A percentile compares a stretch with the other conserved stretches of the same genome.
Conservation (phyloP, 2,329 filamentous ascomycete species). For the Botrytis fragariae region DNA sequence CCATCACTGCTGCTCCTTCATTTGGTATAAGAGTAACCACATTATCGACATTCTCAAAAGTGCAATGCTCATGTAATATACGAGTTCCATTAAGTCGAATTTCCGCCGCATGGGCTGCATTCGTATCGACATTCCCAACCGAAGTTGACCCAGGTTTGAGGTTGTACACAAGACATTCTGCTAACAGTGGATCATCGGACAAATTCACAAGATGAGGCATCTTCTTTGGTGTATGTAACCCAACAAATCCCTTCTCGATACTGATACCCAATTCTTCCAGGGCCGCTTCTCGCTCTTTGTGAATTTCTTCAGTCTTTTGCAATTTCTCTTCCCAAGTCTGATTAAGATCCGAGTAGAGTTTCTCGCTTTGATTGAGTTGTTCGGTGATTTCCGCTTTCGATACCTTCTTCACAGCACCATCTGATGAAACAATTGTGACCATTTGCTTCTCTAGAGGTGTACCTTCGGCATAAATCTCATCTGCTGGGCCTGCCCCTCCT, state of each 20-base stretch:
- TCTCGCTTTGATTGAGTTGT: constrained; percentile 93
- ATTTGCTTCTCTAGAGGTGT: constrained; percentile 95
- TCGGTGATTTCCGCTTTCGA: constrained; percentile 98
- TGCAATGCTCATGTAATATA: constrained; percentile 89
- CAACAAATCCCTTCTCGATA: constrained; percentile 97
- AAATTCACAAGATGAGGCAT: constrained; percentile 99
- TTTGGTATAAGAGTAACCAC: constrained; percentile 86
- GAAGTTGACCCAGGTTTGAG: constrained; percentile 92
- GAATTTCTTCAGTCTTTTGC: constrained; percentile 90
- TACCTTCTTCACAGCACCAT: constrained; percentile 88
- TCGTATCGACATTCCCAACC: constrained; percentile 89
- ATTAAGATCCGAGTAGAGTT: constrained; percentile 91
- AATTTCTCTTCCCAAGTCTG: constrained; percentile 99
- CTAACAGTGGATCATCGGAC: constrained; percentile 88
- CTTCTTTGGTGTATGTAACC: constrained; percentile 93
- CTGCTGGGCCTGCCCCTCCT: constrained; percentile 51
- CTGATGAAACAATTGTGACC: constrained; percentile 83
- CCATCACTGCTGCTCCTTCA: constrained; percentile 95
- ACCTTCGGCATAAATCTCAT: constrained; percentile 86
- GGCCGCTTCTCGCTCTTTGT: constrained; percentile 93
- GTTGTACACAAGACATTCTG: constrained; percentile 97
- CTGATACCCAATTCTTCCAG: constrained; percentile 96
- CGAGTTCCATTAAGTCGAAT: constrained; percentile 92
- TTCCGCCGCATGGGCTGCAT: constrained; percentile 71
- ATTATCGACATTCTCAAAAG: constrained; percentile 89